Evolutionary conservation across 176 grass and related monocot genomes (phyloP), one percentile per base, ranked within the genome.

Genomic region (Panicum miliaceum): DNA sequence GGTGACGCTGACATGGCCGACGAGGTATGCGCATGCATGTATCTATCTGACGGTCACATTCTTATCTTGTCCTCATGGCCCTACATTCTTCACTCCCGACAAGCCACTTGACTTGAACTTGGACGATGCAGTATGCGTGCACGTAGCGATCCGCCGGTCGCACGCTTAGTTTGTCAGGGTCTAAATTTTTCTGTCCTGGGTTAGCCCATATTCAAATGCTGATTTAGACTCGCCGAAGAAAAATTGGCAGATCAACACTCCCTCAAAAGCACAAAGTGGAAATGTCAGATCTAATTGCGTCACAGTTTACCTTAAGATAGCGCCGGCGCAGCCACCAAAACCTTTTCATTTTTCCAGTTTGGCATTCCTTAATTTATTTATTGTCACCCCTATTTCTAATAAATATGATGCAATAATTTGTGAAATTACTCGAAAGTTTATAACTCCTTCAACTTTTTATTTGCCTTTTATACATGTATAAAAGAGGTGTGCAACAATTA

Each of bases 1-100:
- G 13, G 83, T 61, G 37, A 50, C 63, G 27, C 26, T 91, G 11
- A 47, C 43, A 14, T 94, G 92, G 92, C 47, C 75, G 43, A 51
- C 75, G 13, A 88, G 85, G 86, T 88, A 78, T 52, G 87, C 22
- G 75, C 36, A 15, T 45, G 75, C 38, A 15, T 37, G 40, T 45
- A 19, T 22, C 6, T 71, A 7, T 79, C 26, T 8, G 22, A 56
- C 20, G 22, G 19, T 83, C 73, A 43, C 70, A 50, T 78, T 71
- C 42, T 69, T 70, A 25, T 1, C 27, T 54, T 54, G 2, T 54
- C 14, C 6, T 52, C 22, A 38, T 62, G 80, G 29, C 3, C n/a
- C n/a, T 46, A 5, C 5, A 46, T 38, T 73, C 50, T 35, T 46
- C 4, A 35, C 73, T 56, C 32, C 18, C 26, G 0, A 37, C 7